Percentiles rank a stretch among this genome's conserved stretches.
These are phyloP conservation scores for Bonia amplexicaulis DNA, from an alignment of 176 grass and related monocot genomes.

Conservation along the genomic window DNA sequence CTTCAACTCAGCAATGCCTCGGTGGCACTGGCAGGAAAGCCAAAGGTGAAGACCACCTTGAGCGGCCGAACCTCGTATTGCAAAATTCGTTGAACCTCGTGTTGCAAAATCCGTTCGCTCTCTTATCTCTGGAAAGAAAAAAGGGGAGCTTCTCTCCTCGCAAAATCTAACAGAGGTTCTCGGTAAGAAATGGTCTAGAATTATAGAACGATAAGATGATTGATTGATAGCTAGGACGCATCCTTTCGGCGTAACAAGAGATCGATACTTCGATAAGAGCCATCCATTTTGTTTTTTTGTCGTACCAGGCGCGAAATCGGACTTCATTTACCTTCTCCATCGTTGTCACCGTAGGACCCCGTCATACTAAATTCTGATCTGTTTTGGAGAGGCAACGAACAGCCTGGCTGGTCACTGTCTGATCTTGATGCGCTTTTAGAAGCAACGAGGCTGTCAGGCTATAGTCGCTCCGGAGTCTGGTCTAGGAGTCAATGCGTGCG, in stretches of 20 bases:
- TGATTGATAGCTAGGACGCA: neutral
- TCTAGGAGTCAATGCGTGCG: too few species aligned
- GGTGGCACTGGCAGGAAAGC: neutral
- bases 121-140: too few species aligned
- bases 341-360: neutral
- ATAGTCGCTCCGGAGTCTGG: too few species aligned
- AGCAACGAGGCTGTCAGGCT: too few species aligned
- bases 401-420: neutral
- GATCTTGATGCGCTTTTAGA: too few species aligned
- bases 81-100: neutral
- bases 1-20: neutral
- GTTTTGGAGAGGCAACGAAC: neutral
- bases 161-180: neutral
- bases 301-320: neutral
- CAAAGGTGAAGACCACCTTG: neutral
- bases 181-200: neutral
- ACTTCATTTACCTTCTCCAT: neutral
- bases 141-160: neutral
- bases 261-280: neutral
- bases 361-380: neutral
- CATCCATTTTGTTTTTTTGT: neutral
- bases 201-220: neutral
- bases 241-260: slow-evolving; percentile 1
- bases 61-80: neutral
- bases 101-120: neutral